phyloP scores from a whole-genome alignment of 331 rosid genomes.

The Rosa hybrid region DNA sequence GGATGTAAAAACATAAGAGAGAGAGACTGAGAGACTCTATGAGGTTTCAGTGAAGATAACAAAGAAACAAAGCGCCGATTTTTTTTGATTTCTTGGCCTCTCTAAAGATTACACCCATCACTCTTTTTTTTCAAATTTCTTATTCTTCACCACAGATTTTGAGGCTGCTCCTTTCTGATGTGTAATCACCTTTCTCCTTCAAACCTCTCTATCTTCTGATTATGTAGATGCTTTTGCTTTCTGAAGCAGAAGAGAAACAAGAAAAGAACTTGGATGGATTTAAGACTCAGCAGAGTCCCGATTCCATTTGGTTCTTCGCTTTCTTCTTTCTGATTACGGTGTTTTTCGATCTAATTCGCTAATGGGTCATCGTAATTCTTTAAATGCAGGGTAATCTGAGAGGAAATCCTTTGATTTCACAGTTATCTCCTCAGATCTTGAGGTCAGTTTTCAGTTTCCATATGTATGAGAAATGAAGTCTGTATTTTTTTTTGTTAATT shows the following conservation, averaged over 20 bases:
- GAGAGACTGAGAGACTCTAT: not conserved
- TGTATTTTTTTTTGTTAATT: not conserved
- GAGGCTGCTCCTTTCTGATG: not conserved
- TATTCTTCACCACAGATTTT: not conserved
- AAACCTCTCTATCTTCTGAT: conserved; percentile 1
- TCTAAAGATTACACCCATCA: conserved; percentile 9
- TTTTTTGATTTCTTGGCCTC: conserved; percentile 2
- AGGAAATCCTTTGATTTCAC: not conserved
- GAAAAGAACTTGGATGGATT: not conserved
- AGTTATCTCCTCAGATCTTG: conserved; percentile 22
- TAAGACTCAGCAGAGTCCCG: not conserved
- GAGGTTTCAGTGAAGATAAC: conserved; percentile 19
- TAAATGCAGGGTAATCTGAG: conserved; percentile 26
- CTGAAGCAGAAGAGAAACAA: not conserved
- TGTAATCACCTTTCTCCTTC: conserved; percentile 16
- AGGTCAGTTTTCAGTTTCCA: conserved; percentile 17
- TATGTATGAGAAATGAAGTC: not conserved
- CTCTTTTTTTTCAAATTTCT: not conserved
- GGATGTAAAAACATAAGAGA: not conserved
- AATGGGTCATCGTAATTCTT: not conserved
- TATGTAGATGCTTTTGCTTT: not conserved
- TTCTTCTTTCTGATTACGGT: not conserved
- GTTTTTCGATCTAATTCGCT: not conserved
- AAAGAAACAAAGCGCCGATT: not conserved
- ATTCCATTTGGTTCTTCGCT: conserved; percentile 14